Base-by-base conservation (phyloP, 2,329 filamentous ascomycete genomes). In the Neofusicoccum sp. region DNA sequence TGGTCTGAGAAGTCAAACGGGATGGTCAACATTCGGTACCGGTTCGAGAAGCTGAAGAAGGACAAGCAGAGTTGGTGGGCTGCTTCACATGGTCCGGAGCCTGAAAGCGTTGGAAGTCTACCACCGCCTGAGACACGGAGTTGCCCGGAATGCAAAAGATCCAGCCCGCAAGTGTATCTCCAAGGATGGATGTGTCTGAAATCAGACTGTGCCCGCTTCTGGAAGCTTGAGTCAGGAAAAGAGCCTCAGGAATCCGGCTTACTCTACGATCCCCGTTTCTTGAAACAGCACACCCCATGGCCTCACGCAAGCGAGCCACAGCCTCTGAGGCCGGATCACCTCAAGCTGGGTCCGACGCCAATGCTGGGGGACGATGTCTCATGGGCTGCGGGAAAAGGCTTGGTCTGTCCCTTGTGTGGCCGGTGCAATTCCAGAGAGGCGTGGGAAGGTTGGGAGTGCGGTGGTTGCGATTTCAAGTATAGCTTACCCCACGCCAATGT, bases 371-470 rank as follows among this genome's bases (percentile, higher is more conserved):
- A 79, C 59, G 80, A 83, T 3, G 80, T 82, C 0, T 80, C 83
- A 9, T 73, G 76, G 2, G 71, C 77, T 7, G 84, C 82, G 60
- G 87, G 84, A 67, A 77, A 78, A 54, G 89, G 89, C 0, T 83
- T 91, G 48, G 83, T 89, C 1, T 93, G 89, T 65, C 85, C 84
- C 0, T 62, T 74, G 1, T 92, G 89, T 64, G 75, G 78, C 0
- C 80, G 84, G 41, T 90, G 88, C 66, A 85, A 80, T 43, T 79
- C 84, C 2, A 80, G 89, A 1, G 76, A 81, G 12, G 72, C 79
- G 26, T 92, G 88, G 86, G 74, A 73, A 4, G 79, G 80, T 1
- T 90, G 87, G 87, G 71, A 75, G 28, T 92, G 88, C 62, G 76
- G 80, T 44, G 66, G 65, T 1, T 90, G 86, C 65, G 70, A 68